phyloP scores from a whole-genome alignment of 2,329 filamentous ascomycete genomes.

The Aureobasidium sp. region DNA sequence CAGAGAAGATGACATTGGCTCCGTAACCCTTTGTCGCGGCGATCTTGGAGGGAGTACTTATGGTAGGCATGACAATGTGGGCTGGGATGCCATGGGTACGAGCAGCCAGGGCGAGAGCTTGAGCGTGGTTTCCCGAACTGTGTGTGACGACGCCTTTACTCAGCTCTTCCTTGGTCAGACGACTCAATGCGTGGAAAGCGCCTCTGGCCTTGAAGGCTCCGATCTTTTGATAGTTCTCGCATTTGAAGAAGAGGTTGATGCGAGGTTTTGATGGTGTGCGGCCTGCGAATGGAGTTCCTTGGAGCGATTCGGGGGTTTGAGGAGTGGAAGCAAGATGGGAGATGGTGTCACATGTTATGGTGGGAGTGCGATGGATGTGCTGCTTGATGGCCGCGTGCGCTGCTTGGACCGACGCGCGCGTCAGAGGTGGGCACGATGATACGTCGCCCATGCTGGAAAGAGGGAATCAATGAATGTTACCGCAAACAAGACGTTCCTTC shows the following conservation, averaged over 20 bases:
- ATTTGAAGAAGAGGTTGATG: slow-evolving; percentile 83
- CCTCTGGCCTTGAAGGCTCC: slow-evolving; percentile 91
- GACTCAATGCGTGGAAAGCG: slow-evolving; percentile 74
- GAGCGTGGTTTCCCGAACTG: slow-evolving; percentile 85
- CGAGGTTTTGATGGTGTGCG: slow-evolving; percentile 49
- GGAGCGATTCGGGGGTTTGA: slow-evolving; percentile 45
- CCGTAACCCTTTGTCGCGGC: slow-evolving; percentile 71
- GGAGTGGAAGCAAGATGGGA: slow-evolving; percentile 65
- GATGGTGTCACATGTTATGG: slow-evolving; percentile 70
- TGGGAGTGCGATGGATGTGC: slow-evolving; percentile 74
- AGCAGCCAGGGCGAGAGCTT: slow-evolving; percentile 82
- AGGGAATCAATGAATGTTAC: background rate
- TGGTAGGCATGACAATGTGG: slow-evolving; percentile 87
- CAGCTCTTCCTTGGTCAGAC: slow-evolving; percentile 56
- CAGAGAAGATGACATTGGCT: slow-evolving; percentile 70
- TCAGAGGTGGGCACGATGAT: slow-evolving; percentile 52
- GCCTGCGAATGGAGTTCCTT: slow-evolving; percentile 49
- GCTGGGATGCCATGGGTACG: slow-evolving; percentile 63
- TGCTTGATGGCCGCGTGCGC: slow-evolving; percentile 66
- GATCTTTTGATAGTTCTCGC: slow-evolving; percentile 83
- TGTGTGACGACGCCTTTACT: slow-evolving; percentile 76
- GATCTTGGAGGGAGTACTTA: slow-evolving; percentile 78
- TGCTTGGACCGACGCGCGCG: slow-evolving; percentile 58
- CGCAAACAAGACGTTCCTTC: background rate
- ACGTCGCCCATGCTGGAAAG: slow-evolving; percentile 34